phyloP scores from a whole-genome alignment of 108 stramenopile species.

The Cyclotella choctawhatcheeana region DNA sequence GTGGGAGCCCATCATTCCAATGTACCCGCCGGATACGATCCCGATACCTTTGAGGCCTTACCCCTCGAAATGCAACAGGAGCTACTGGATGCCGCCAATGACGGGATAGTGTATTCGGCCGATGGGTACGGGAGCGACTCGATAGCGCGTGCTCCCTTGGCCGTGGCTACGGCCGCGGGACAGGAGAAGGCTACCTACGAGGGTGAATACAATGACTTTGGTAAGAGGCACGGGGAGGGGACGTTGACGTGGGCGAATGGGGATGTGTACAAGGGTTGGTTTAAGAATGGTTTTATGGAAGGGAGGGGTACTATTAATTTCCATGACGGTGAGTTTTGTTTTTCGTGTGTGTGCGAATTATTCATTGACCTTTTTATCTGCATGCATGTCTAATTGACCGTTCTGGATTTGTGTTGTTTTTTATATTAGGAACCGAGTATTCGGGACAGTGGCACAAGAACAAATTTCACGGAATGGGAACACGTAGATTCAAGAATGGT shows the following conservation, averaged over 20 bases:
- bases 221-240: conserved; percentile 68
- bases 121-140: conserved; percentile 32
- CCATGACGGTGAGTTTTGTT: conserved; percentile 50
- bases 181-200: conserved; percentile 37
- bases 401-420: conserved; percentile 3
- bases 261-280: conserved; percentile 62
- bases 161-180: conserved; percentile 4
- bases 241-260: conserved; percentile 64
- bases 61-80: conserved; percentile 36
- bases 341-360: neutral
- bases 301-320: conserved; percentile 61
- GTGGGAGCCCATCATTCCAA: conserved; percentile 38
- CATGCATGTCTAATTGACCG: neutral
- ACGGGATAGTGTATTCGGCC: conserved; percentile 5
- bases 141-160: conserved; percentile 20
- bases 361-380: neutral
- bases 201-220: conserved; percentile 55
- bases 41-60: conserved; percentile 42
- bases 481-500: conserved; percentile 63
- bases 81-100: conserved; percentile 32
- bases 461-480: conserved; percentile 64
- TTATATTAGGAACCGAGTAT: conserved; percentile 61
- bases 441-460: conserved; percentile 65
- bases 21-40: conserved; percentile 40
- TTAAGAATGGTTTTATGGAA: conserved; percentile 58